These are phyloP conservation scores for Salix exigua DNA, from an alignment of 345 rosid species.

Conservation along the genomic window DNA sequence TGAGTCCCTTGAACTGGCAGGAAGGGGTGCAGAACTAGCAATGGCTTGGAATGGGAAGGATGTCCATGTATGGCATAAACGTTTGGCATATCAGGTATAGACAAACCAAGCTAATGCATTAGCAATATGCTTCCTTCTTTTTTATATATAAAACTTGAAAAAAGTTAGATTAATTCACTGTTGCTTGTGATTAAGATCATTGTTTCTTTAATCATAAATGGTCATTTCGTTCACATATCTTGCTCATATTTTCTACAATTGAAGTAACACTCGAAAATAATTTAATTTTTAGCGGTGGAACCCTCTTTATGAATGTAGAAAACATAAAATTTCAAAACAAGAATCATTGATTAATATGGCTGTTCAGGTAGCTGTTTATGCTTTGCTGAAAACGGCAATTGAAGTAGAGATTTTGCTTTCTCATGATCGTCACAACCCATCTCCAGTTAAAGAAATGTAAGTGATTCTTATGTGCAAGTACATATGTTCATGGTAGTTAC, in stretches of 20 bases:
- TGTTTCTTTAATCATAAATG: neutral
- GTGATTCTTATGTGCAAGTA: constrained; percentile 8
- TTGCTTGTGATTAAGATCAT: no score
- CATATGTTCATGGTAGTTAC: neutral
- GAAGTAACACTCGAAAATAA: constrained; percentile 14
- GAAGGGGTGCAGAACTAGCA: constrained; percentile 47
- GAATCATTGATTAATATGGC: constrained; percentile 25
- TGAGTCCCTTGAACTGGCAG: constrained; percentile 46
- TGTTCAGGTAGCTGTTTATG: constrained; percentile 61
- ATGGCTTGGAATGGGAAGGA: constrained; percentile 75
- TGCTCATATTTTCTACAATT: constrained; percentile 11
- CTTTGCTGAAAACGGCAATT: constrained; percentile 50
- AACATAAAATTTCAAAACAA: constrained; percentile 22
- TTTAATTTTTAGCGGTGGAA: constrained; percentile 14
- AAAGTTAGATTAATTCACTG: neutral
- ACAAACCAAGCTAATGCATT: neutral
- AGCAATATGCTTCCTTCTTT: neutral
- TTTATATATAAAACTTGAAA: neutral
- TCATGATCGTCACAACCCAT: constrained; percentile 45
- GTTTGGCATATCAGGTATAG: constrained; percentile 47
- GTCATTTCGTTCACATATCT: neutral
- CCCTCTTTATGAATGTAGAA: constrained; percentile 19
- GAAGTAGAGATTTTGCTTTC: constrained; percentile 67
- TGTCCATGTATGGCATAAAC: constrained; percentile 60
- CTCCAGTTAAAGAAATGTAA: constrained; percentile 51